Evolutionary conservation across 2,329 filamentous ascomycete species (phyloP).

Genomic region (Cadophora gregata): DNA sequence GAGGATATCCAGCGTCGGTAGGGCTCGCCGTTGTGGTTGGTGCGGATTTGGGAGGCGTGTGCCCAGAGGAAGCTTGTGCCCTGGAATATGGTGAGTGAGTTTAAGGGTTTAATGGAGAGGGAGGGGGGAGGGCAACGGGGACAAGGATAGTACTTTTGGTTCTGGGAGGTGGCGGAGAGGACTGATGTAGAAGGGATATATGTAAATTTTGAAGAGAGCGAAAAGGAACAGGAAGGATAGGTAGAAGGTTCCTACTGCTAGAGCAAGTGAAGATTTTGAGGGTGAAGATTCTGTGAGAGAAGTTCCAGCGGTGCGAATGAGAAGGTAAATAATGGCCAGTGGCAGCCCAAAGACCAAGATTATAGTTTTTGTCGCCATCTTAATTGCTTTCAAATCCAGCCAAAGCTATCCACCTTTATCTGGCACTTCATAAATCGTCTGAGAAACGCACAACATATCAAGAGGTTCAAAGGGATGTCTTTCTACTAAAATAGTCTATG

Average conservation of each 20-base stretch:
- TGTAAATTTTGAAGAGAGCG: neutral
- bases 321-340: neutral
- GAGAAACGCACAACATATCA: too few species aligned
- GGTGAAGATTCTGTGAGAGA: neutral
- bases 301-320: neutral
- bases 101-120: too few species aligned
- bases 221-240: neutral
- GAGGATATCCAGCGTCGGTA: conserved; percentile 1
- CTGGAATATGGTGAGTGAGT: too few species aligned
- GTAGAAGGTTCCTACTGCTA: neutral
- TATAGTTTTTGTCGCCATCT: neutral
- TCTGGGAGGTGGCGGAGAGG: conserved; percentile 4
- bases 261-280: neutral
- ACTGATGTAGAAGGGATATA: conserved; percentile 15
- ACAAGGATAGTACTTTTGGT: too few species aligned
- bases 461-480: neutral
- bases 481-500: neutral
- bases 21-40: conserved; percentile 2
- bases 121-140: too few species aligned
- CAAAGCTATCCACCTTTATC: neutral
- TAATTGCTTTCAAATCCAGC: neutral
- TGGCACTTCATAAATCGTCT: too few species aligned
- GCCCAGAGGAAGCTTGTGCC: conserved; percentile 11
- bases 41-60: conserved; percentile 1
- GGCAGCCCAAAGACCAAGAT: neutral